phyloP scores from a whole-genome alignment of 345 rosid species.

The Rhizophora mangle region DNA sequence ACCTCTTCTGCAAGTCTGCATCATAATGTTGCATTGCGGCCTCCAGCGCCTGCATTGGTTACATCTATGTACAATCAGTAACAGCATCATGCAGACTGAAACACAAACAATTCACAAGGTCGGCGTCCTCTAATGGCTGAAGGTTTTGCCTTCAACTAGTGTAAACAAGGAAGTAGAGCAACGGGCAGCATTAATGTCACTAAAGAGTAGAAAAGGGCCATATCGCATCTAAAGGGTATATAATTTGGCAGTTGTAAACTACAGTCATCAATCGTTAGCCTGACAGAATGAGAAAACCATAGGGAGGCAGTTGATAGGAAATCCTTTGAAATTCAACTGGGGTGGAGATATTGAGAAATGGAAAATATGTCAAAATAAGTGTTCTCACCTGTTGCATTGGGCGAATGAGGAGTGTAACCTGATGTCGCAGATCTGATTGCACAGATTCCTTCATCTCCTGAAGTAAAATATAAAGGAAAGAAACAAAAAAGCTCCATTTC shows the following conservation, averaged over 20 bases:
- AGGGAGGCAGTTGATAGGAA: too few relatives aligned
- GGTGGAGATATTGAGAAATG: neutral
- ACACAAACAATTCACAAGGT: neutral
- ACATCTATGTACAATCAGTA: neutral
- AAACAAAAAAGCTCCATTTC: neutral
- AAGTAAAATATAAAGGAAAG: constrained; percentile 3
- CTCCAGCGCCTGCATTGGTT: constrained; percentile 26
- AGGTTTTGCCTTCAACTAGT: too few relatives aligned
- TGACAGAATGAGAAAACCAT: too few relatives aligned
- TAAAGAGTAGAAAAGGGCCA: too few relatives aligned
- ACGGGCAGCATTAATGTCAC: too few relatives aligned
- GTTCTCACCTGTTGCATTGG: constrained; percentile 90
- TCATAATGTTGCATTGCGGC: constrained; percentile 38
- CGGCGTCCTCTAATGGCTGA: neutral
- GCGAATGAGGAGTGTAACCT: constrained; percentile 82
- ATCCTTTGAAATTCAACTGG: neutral
- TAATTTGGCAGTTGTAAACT: too few relatives aligned
- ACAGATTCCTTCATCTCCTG: constrained; percentile 85
- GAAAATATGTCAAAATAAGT: neutral
- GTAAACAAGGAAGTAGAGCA: too few relatives aligned
- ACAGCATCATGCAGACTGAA: neutral
- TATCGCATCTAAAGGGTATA: too few relatives aligned
- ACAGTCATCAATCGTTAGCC: too few relatives aligned
- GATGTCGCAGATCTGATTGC: constrained; percentile 72
- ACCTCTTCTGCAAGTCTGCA: constrained; percentile 30